Evolutionary conservation across 768 basidiomycete species (phyloP).

Genomic region (Suillus clintonianus): DNA sequence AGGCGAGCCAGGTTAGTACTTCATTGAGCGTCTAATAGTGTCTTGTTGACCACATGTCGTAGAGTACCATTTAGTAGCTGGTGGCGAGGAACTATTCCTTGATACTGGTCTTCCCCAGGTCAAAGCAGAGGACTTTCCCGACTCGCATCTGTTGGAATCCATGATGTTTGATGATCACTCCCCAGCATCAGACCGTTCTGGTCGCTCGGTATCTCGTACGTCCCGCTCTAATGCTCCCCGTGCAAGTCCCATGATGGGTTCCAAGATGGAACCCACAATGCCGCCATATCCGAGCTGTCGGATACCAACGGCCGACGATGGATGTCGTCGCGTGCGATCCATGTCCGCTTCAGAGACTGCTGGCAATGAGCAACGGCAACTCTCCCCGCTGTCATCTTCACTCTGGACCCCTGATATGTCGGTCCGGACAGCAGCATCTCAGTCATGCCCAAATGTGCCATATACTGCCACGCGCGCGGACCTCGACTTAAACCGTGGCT

Average conservation of each 20-base stretch:
- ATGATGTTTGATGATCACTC: conserved; percentile 36
- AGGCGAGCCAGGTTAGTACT: conserved; percentile 65
- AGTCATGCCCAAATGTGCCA: conserved; percentile 23
- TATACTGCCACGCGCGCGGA: conserved; percentile 26
- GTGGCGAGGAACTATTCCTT: conserved; percentile 70
- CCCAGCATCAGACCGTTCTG: conserved; percentile 33
- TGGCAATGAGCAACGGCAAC: conserved; percentile 32
- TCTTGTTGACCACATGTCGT: conserved; percentile 8
- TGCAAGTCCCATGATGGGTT: conserved; percentile 21
- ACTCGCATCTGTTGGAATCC: conserved; percentile 42
- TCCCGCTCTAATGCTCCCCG: conserved; percentile 28
- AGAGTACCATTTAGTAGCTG: conserved; percentile 82
- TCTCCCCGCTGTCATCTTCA: conserved; percentile 30
- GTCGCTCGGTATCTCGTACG: conserved; percentile 25
- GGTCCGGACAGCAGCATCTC: conserved; percentile 24
- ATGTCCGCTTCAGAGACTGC: conserved; percentile 29
- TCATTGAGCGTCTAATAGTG: background rate
- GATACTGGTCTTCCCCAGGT: conserved; percentile 52
- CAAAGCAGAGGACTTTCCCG: conserved; percentile 58
- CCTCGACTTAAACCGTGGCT: conserved; percentile 9
- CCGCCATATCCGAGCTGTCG: conserved; percentile 22
- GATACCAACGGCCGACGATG: conserved; percentile 26
- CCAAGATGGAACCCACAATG: conserved; percentile 27
- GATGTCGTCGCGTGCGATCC: conserved; percentile 31
- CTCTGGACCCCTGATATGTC: conserved; percentile 28